Evolutionary conservation across 164 flowering plant species (phyloP), one percentile per base, ranked within the genome.

Genomic region (Piper betle): DNA sequence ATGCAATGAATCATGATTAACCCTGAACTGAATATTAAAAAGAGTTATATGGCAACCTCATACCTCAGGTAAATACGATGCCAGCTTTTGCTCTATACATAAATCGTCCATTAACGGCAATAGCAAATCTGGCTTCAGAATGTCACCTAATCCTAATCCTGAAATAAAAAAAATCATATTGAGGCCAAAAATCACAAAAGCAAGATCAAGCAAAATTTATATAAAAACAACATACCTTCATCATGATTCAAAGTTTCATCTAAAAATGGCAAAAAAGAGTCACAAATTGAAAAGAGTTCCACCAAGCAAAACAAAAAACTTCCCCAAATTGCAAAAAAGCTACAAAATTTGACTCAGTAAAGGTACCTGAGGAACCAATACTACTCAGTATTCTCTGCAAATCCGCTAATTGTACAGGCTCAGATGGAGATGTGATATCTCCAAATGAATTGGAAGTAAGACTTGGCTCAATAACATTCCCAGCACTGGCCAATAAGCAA

Each of bases 31-130:
- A 52, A 53, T 55, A n/a, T 10, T 18, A 54, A 38, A 39, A 25
- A 54, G 9, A 19, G 40, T 46, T 40, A 19, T 2, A 57, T 20
- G 25, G n/a, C 4, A 43, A 61, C 25, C 43, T 39, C 43, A 20
- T 79, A 89, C 98, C 96, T 94, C 97, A 43, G 99, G 99, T 69
- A 94, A 75, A 71, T 78, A 81, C 20, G 99, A 75, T 7, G 79
- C 82, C 62, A 94, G 71, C 62, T 76, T 64, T 57, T 88, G 82
- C 55, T 84, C 86, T 60, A 88, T 17, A 17, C 85, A 81, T 65
- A 90, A 75, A 53, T 81, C 75, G 52, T 80, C 84, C 52, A 94
- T 66, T 76, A 90, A 70, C 5, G 99, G 99, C 74, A 72, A 67
- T 46, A 94, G 75, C 69, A 90, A 68, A 59, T 94, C 99, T 41